These are phyloP conservation scores for Agastache rugosa DNA, from an alignment of 257 asterid species.

Conservation along the genomic window DNA sequence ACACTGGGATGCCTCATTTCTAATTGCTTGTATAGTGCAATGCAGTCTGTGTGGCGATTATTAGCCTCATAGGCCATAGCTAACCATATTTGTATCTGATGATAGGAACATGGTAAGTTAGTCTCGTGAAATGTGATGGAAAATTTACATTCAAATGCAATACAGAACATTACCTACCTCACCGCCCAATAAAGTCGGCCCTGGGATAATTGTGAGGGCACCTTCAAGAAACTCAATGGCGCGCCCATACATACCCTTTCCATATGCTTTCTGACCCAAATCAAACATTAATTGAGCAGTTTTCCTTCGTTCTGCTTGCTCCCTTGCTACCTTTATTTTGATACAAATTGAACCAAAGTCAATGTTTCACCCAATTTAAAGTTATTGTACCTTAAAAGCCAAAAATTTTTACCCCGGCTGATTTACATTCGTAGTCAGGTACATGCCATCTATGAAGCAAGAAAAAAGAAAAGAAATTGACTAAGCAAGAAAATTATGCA, in stretches of 20 bases:
- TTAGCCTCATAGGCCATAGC: constrained; percentile 99
- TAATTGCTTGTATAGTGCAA: constrained; percentile 74
- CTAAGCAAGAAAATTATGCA: not conserved
- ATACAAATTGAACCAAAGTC: constrained; percentile 16
- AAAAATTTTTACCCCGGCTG: too few relatives aligned
- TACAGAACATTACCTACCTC: constrained; percentile 66
- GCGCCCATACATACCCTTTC: constrained; percentile 86
- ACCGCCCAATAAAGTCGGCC: constrained; percentile 94
- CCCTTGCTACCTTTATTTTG: constrained; percentile 78
- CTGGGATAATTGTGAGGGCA: constrained; percentile 88
- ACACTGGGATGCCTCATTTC: constrained; percentile 82
- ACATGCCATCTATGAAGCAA: constrained; percentile 8
- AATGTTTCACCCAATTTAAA: not conserved
- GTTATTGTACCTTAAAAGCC: not conserved
- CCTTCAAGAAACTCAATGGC: constrained; percentile 98
- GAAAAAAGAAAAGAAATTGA: not conserved
- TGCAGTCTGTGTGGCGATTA: constrained; percentile 92
- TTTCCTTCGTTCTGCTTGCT: constrained; percentile 91
- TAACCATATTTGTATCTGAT: constrained; percentile 97
- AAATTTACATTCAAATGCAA: not conserved
- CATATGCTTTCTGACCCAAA: constrained; percentile 93
- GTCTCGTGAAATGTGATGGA: not conserved
- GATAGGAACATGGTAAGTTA: constrained; percentile 3
- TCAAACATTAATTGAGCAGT: constrained; percentile 90
- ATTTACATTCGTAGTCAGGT: constrained; percentile 4